These are phyloP conservation scores for Yamagishiella unicocca DNA, from an alignment of 139 green algal species.

Conservation along the genomic window DNA sequence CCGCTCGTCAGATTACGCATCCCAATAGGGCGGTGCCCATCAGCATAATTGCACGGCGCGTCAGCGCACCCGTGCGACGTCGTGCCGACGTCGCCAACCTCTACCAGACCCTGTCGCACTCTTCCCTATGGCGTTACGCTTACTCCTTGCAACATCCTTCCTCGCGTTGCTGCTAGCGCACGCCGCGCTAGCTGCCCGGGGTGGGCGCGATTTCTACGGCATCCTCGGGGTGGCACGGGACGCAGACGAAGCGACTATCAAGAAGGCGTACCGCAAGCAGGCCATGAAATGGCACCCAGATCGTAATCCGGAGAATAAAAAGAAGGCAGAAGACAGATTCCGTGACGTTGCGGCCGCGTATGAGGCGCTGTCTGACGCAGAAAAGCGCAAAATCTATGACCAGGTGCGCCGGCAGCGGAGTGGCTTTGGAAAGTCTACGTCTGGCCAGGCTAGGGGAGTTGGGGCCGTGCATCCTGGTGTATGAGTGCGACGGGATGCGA, in stretches of 20 bases:
- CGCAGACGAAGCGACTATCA: constrained; percentile 85
- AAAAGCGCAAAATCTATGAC: constrained; percentile 88
- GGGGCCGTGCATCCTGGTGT: too few species aligned
- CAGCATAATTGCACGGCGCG: too few species aligned
- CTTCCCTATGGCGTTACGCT: not conserved
- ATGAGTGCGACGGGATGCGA: too few species aligned
- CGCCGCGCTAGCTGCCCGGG: not conserved
- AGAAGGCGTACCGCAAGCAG: constrained; percentile 85
- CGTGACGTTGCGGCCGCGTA: constrained; percentile 72
- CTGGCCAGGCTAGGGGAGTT: too few species aligned
- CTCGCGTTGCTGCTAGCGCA: not conserved
- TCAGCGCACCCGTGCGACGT: too few species aligned
- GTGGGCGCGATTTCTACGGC: constrained; percentile 74
- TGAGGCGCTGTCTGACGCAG: constrained; percentile 83
- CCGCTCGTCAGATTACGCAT: too few species aligned
- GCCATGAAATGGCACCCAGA: constrained; percentile 87
- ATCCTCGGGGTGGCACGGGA: constrained; percentile 73
- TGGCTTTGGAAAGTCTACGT: too few species aligned
- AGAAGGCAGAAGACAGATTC: constrained; percentile 86
- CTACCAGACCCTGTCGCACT: too few species aligned
- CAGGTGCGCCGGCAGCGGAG: constrained; percentile 69
- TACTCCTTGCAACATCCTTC: not conserved
- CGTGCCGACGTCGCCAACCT: too few species aligned
- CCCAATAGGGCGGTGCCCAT: too few species aligned
- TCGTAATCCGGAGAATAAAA: constrained; percentile 83